Conservation (phyloP, 2,329 filamentous ascomycete genomes). For the Aspergillus neoniger region DNA sequence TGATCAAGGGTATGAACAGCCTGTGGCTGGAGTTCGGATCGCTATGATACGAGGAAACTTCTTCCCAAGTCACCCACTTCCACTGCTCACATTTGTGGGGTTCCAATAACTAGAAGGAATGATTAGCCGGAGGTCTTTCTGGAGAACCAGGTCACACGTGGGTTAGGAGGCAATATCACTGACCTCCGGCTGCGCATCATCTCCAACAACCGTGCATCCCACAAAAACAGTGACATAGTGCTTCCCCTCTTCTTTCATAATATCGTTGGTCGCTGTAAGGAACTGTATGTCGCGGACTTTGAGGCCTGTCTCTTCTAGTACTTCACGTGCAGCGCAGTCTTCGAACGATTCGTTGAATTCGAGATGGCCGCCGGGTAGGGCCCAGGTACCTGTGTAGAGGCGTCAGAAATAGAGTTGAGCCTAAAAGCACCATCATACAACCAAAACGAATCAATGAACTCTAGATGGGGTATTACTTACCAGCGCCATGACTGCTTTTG, state of each 20-base stretch:
- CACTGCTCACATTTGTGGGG: slow-evolving; percentile 58
- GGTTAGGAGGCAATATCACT: slow-evolving; percentile 23
- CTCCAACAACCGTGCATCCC: slow-evolving; percentile 52
- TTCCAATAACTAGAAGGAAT: slow-evolving; percentile 36
- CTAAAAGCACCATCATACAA: too few relatives aligned
- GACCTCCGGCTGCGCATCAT: slow-evolving; percentile 56
- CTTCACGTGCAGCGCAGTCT: slow-evolving; percentile 66
- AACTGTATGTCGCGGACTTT: slow-evolving; percentile 55
- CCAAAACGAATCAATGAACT: too few relatives aligned
- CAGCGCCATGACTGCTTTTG: slow-evolving; percentile 20
- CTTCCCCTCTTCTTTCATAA: slow-evolving; percentile 61
- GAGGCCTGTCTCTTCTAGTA: slow-evolving; percentile 70
- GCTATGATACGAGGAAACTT: slow-evolving; percentile 33
- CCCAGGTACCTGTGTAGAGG: slow-evolving; percentile 55
- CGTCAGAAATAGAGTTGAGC: background rate
- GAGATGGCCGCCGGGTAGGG: slow-evolving; percentile 74
- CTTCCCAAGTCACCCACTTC: slow-evolving; percentile 56
- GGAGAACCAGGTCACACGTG: background rate
- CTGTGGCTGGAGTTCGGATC: background rate
- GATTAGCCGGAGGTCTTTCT: too few relatives aligned
- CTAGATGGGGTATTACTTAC: slow-evolving; percentile 1
- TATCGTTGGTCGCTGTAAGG: slow-evolving; percentile 65
- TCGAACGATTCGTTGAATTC: slow-evolving; percentile 67
- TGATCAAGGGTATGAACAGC: slow-evolving; percentile 19
- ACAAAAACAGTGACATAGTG: slow-evolving; percentile 78